Base-by-base conservation (phyloP, 352 stramenopile genomes). In the Globisporangium barbulae region DNA sequence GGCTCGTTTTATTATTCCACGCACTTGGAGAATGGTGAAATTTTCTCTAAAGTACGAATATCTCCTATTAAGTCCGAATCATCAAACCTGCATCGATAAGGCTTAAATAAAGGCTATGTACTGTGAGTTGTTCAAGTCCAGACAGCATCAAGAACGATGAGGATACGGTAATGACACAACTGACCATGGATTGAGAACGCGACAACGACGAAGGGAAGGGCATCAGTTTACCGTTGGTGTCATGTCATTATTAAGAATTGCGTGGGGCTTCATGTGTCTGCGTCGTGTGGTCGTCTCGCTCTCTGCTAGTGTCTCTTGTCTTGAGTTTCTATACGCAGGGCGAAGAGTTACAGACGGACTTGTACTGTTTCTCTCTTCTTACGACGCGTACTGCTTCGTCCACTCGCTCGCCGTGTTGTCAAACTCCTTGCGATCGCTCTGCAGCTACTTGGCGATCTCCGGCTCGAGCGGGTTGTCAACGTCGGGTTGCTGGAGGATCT, bases 391-490 rank as follows among this genome's bases (percentile, higher is more conserved):
- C 68, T 96, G 85, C 75, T 91, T 93, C 37, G 87, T 96, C 88
- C 89, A 96, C 44, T 98, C 96, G 68, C 92, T 88, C 25, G 96
- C 96, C 37, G 79, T 97, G 67, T 96, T 92, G 67, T 95, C 79
- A 79, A 98, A 99, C 48, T 89, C 88, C 22, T 90, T 87, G 58
- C 91, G 94, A 72, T 98, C 96, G 61, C 97, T 94, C 63, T 92
- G 76, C 35, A 98, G 78, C 65, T 97, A 85, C 72, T 96, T 92
- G 21, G 96, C 97, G 78, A 99, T 98, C 37, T 97, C 91, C 5
- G 93, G 88, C 73, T 99, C 97, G 47, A 99, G 74, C 22, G 97
- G 96, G 85, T 98, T 98, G 85, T 99, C 95, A 64, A 83, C 84
- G 70, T 98, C 86, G 2, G 96, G 97, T 65, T 98, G 84, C 73